Percentiles rank a stretch among this genome's conserved stretches.
These are phyloP conservation scores for Aspergillus biplanus DNA, from an alignment of 495 filamentous ascomycete genomes.

Conservation along the genomic window DNA sequence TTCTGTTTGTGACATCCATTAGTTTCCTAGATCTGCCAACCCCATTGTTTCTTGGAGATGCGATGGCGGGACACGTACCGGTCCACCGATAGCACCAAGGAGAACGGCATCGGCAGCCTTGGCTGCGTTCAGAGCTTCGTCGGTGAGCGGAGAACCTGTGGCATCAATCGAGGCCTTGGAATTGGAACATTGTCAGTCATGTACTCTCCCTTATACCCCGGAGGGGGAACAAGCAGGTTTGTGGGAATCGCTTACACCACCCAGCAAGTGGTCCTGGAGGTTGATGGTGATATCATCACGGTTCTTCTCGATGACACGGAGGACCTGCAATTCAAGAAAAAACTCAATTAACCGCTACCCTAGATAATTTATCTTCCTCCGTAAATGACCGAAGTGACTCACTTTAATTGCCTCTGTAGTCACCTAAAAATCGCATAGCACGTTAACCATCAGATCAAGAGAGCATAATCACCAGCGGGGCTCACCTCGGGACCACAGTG, in stretches of 20 bases:
- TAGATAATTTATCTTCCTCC: conserved; percentile 13
- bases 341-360: conserved; percentile 9
- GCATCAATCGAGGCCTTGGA: conserved; percentile 79
- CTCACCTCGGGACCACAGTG: conserved; percentile 93
- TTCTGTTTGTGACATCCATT: conserved; percentile 49
- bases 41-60: conserved; percentile 6
- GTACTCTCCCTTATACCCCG: not conserved
- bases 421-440: conserved; percentile 41
- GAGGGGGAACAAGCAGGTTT: not conserved
- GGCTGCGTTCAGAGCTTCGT: conserved; percentile 81
- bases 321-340: conserved; percentile 37
- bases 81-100: conserved; percentile 93
- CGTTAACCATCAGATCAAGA: conserved; percentile 14
- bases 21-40: not conserved
- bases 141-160: conserved; percentile 76
- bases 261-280: conserved; percentile 88
- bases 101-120: conserved; percentile 91
- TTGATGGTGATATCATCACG: conserved; percentile 77
- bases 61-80: conserved; percentile 52
- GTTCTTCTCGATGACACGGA: conserved; percentile 73
- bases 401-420: conserved; percentile 86
- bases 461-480: conserved; percentile 3
- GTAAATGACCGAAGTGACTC: conserved; percentile 19
- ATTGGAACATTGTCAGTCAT: not conserved
- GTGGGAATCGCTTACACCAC: conserved; percentile 68